Percentiles rank a stretch among this genome's conserved stretches.
These are phyloP conservation scores for Vicia faba DNA, from an alignment of 306 rosid genomes.

Conservation along the genomic window DNA sequence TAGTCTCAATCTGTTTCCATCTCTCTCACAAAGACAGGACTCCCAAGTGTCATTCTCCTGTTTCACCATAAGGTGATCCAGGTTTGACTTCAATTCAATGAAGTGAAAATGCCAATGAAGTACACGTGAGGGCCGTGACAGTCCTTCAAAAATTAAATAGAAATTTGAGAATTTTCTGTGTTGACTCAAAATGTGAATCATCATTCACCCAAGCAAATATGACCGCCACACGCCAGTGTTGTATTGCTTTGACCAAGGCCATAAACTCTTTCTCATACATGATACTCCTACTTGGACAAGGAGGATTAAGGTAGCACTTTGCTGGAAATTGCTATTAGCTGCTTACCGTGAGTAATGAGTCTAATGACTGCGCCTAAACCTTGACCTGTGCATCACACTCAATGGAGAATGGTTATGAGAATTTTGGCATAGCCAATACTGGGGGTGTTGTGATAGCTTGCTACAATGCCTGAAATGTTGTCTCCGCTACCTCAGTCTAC, in stretches of 20 bases:
- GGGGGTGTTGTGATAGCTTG: neutral
- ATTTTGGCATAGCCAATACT: neutral
- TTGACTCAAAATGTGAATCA: neutral
- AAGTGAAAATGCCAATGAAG: neutral
- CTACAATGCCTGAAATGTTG: neutral
- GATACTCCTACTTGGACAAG: neutral
- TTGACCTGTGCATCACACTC: neutral
- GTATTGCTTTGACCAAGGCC: neutral
- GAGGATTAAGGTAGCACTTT: neutral
- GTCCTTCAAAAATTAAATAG: neutral
- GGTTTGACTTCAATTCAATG: neutral
- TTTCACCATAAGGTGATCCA: neutral
- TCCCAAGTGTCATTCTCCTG: neutral
- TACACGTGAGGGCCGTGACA: neutral
- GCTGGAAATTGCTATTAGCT: neutral
- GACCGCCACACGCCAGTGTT: neutral
- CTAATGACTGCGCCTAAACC: neutral
- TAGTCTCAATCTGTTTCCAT: neutral
- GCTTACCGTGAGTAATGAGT: neutral
- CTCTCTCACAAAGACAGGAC: neutral
- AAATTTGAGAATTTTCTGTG: neutral
- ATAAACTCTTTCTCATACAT: neutral
- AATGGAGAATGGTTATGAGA: neutral
- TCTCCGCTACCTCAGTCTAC: neutral
- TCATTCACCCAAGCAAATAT: neutral